A percentile compares a stretch with the other conserved stretches of the same genome.
phyloP scores from a whole-genome alignment of 148 eudicot species.

The Fagopyrum esculentum region DNA sequence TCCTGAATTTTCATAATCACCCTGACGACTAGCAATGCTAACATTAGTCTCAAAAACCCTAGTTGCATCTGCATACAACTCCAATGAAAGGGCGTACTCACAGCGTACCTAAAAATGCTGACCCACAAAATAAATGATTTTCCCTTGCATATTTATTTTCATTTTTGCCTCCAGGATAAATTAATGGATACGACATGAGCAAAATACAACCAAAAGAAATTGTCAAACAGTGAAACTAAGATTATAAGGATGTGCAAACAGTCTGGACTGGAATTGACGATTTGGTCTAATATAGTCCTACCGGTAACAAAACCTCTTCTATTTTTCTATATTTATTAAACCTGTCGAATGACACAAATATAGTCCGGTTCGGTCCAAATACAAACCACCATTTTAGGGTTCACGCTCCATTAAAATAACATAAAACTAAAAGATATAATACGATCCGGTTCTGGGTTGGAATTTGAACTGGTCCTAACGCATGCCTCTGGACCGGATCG shows the following conservation, averaged over 20 bases:
- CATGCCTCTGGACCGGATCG: too few relatives aligned
- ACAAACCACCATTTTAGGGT: too few relatives aligned
- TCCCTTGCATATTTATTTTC: background rate
- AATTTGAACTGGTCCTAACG: too few relatives aligned
- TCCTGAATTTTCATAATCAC: background rate
- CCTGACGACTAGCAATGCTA: slow-evolving; percentile 4
- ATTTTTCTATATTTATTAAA: too few relatives aligned
- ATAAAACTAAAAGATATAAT: too few relatives aligned
- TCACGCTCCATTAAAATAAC: too few relatives aligned
- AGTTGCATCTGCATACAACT: background rate
- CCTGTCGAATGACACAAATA: too few relatives aligned
- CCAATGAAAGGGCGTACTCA: background rate
- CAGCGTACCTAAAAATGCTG: background rate
- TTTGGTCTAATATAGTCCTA: too few relatives aligned
- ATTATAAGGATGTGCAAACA: background rate
- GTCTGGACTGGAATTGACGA: too few relatives aligned
- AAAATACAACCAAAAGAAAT: slow-evolving; percentile 3
- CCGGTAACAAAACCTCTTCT: too few relatives aligned
- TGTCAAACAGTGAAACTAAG: background rate
- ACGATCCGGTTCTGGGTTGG: too few relatives aligned
- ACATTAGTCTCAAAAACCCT: background rate
- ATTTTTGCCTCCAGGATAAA: background rate
- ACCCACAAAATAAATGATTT: background rate
- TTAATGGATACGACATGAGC: background rate
- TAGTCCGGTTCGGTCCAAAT: too few relatives aligned